Evolutionary conservation across 192 early-diverging fungal species (phyloP).

Genomic region (Dissophora globulifera): DNA sequence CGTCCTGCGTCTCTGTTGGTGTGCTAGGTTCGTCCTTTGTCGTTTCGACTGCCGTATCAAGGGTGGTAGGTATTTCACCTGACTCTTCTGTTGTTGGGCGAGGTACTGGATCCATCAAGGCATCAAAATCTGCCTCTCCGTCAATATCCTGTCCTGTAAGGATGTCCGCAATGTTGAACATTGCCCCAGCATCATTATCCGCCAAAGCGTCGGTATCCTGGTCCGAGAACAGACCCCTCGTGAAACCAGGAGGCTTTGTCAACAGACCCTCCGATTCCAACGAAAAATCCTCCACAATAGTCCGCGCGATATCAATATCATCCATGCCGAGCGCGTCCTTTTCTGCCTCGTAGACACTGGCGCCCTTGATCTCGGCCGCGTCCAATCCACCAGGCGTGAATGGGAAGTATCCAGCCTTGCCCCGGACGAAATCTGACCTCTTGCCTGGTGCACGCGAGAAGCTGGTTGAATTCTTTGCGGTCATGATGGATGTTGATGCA

Average conservation of each 20-base stretch:
- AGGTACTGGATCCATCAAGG: conserved; percentile 30
- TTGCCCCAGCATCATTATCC: neutral
- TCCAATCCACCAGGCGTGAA: conserved; percentile 83
- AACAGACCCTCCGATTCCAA: conserved; percentile 57
- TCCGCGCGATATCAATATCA: conserved; percentile 36
- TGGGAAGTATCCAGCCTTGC: conserved; percentile 73
- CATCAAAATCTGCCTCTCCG: conserved; percentile 37
- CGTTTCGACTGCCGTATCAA: neutral
- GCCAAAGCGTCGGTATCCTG: conserved; percentile 3
- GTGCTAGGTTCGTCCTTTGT: neutral
- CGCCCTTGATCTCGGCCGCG: conserved; percentile 51
- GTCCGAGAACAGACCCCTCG: conserved; percentile 69
- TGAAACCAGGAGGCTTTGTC: conserved; percentile 77
- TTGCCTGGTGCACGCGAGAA: conserved; percentile 68
- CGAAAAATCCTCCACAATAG: conserved; percentile 18
- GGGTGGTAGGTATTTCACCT: neutral
- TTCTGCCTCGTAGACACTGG: conserved; percentile 32
- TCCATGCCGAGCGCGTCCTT: conserved; percentile 43
- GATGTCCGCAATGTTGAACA: conserved; percentile 56
- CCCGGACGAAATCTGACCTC: conserved; percentile 75
- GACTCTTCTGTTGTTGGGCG: neutral
- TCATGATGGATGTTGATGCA: conserved; percentile 38
- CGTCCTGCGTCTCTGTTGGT: conserved; percentile 10
- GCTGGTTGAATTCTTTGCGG: conserved; percentile 76
- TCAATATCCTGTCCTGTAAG: conserved; percentile 43